phyloP scores from a whole-genome alignment of 441 rosid genomes.

The Gossypium trilobum region DNA sequence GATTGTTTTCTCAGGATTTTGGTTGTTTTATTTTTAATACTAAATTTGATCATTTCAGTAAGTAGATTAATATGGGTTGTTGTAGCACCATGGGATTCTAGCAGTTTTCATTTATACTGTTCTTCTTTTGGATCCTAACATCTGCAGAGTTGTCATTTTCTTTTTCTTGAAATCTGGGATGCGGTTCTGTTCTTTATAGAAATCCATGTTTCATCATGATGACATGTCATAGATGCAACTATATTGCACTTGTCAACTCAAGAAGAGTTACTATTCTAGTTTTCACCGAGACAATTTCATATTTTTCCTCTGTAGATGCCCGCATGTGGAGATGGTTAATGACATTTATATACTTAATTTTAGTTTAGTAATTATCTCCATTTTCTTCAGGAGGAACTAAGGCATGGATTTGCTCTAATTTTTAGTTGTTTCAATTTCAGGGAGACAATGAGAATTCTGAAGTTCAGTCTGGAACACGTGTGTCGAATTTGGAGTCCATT shows the following conservation, averaged over 20 bases:
- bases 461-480: conserved; percentile 13
- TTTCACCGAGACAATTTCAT: not conserved
- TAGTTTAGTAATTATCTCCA: not conserved
- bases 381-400: not conserved
- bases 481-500: conserved; percentile 21
- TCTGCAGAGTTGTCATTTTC: not conserved
- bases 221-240: not conserved
- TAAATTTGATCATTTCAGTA: conserved; percentile 14
- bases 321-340: not conserved
- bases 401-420: not conserved
- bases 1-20: conserved; percentile 5
- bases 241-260: conserved; percentile 1
- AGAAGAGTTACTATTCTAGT: not conserved
- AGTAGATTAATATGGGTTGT: conserved; percentile 6
- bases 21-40: not conserved
- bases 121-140: not conserved
- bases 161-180: not conserved
- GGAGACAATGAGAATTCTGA: conserved; percentile 14
- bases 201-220: conserved; percentile 7
- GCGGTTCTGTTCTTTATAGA: not conserved
- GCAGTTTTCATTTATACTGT: not conserved
- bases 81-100: not conserved
- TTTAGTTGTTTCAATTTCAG: conserved; percentile 25
- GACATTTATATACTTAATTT: not conserved
- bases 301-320: not conserved